phyloP scores from a whole-genome alignment of 2,329 filamentous ascomycete genomes.

The Plectosphaerella cucumerina region DNA sequence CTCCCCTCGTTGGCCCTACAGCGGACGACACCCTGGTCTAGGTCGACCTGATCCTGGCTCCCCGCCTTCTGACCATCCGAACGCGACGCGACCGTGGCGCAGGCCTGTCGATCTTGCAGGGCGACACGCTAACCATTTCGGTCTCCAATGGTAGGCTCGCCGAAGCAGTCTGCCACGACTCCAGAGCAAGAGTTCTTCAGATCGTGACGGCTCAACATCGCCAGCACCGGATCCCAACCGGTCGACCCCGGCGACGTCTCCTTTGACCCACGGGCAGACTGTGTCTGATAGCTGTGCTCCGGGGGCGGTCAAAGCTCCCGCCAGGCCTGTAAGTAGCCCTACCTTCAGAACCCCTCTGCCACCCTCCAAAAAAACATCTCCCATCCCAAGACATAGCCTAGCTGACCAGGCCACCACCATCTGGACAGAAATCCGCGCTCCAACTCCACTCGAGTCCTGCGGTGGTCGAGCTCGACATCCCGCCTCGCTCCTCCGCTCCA shows the following conservation, averaged over 20 bases:
- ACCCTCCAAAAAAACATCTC: neutral
- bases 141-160: slow-evolving; percentile 1
- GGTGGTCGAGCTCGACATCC: neutral
- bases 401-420: too few relatives aligned
- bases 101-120: slow-evolving; percentile 3
- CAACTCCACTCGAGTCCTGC: neutral
- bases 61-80: slow-evolving; percentile 1
- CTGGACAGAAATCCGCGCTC: too few relatives aligned
- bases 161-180: slow-evolving; percentile 12
- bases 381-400: neutral
- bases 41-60: slow-evolving; percentile 6
- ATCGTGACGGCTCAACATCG: neutral
- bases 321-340: slow-evolving; percentile 5
- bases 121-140: slow-evolving; percentile 8
- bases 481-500: neutral
- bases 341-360: neutral
- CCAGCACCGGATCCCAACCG: neutral
- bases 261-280: neutral
- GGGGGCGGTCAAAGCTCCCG: neutral
- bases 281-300: slow-evolving; percentile 2
- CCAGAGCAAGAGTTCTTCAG: neutral
- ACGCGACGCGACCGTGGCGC: slow-evolving; percentile 6
- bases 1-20: slow-evolving; percentile 3
- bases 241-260: neutral
- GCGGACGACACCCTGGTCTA: slow-evolving; percentile 1